Base-by-base conservation (phyloP, 2,329 filamentous ascomycete species). In the Aspergillus alliaceus region DNA sequence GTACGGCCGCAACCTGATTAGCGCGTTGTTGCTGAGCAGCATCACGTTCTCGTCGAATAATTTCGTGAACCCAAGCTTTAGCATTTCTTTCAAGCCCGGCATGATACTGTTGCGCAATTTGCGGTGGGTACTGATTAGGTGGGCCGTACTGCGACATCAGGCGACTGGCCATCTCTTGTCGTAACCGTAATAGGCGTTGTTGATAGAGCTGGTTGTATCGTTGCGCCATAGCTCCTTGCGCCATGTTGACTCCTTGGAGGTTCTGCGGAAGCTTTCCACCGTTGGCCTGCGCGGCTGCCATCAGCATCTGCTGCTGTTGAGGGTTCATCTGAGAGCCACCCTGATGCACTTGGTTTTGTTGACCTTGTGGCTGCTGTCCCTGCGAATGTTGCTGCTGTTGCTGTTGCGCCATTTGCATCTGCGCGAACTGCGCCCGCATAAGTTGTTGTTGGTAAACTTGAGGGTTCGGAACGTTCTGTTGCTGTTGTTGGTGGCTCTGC, bases 231-330 rank as follows among this genome's bases (percentile, higher is more conserved):
- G 62, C 56, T 18, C 63, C 61, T 42, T 70, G 68, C 40, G 58
- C 65, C 52, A 68, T 65, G 35, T 66, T 69, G 15, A 58, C 51
- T 9, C 62, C 62, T 46, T 71, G 71, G 42, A 70, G 60, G 27
- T 69, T 74, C 44, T 69, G 69, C 14, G 67, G 67, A 8, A 72
- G 56, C 49, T 72, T 72, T 2, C 69, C 72, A 51, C 72, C 71
- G 53, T 75, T 75, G 37, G 71, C 69, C 63, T 75, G 74, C 20
- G 73, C 72, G 31, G 73, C 72, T 22, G 71, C 72, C 63, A 77
- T 67, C 56, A 76, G 58, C 64, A 75, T 72, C 56, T 74, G 71
- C 42, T 74, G 68, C 51, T 71, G 70, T 37, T 74, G 71, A 22
- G 70, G 57, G 14, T 69, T 72, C 67, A 74, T 64, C 52, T 73